These are phyloP conservation scores for Rhizophagus sp. DNA, from an alignment of 192 early-diverging fungal genomes.

Conservation along the genomic window DNA sequence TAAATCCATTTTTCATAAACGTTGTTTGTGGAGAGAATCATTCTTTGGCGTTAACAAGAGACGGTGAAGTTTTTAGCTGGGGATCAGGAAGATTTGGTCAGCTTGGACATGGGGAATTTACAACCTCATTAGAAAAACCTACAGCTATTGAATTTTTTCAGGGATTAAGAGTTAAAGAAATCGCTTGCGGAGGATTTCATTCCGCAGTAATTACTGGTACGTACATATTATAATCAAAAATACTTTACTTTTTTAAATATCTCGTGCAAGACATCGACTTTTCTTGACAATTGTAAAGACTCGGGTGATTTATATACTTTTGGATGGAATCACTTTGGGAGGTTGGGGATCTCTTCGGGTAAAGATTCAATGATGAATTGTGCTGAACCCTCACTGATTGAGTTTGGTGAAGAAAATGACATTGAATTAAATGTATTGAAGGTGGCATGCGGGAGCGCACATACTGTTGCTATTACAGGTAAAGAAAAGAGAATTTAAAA, in stretches of 20 bases:
- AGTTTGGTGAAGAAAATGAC: slow-evolving; percentile 24
- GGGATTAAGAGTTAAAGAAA: slow-evolving; percentile 35
- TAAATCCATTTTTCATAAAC: slow-evolving; percentile 12
- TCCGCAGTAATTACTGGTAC: slow-evolving; percentile 21
- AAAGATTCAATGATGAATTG: slow-evolving; percentile 18
- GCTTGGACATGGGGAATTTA: slow-evolving; percentile 39
- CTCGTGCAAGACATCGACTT: not conserved
- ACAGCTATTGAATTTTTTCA: slow-evolving; percentile 39
- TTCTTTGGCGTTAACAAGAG: slow-evolving; percentile 28
- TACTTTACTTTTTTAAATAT: not conserved
- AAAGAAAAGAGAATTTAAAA: not conserved
- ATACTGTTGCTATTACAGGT: slow-evolving; percentile 40
- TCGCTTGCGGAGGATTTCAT: slow-evolving; percentile 40
- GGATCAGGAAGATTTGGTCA: slow-evolving; percentile 47
- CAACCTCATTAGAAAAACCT: slow-evolving; percentile 27
- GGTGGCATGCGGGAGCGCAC: slow-evolving; percentile 40
- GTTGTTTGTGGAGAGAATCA: slow-evolving; percentile 39
- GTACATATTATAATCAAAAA: not conserved
- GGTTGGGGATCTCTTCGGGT: slow-evolving; percentile 30
- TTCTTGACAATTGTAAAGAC: slow-evolving; percentile 23
- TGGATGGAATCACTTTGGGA: slow-evolving; percentile 43
- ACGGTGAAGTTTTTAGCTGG: slow-evolving; percentile 41
- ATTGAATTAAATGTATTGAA: slow-evolving; percentile 29
- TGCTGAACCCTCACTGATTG: slow-evolving; percentile 37
- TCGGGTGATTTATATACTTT: slow-evolving; percentile 44